Conservation (phyloP, 192 early-diverging fungal species). For the Geosiphon pyriformis region DNA sequence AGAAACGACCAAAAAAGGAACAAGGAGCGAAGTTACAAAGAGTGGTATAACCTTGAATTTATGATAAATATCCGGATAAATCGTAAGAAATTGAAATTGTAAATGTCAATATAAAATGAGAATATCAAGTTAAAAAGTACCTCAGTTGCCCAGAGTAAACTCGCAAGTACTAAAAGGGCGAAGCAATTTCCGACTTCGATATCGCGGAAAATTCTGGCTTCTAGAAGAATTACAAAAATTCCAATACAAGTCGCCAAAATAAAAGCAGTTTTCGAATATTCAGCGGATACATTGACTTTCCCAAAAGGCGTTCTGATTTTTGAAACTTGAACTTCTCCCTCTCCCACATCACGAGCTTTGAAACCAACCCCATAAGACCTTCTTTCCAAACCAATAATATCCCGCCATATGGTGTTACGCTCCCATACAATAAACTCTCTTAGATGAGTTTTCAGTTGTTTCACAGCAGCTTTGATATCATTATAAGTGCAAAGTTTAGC, state of each 20-base stretch:
- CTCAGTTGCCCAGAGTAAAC: constrained; percentile 91
- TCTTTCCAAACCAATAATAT: constrained; percentile 90
- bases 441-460: constrained; percentile 73
- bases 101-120: not conserved
- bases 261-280: constrained; percentile 39
- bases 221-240: constrained; percentile 56
- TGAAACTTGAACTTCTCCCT: constrained; percentile 20
- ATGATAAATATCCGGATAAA: not conserved
- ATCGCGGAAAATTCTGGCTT: constrained; percentile 53
- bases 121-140: constrained; percentile 30
- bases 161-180: constrained; percentile 86
- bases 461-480: constrained; percentile 57
- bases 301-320: constrained; percentile 47
- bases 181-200: constrained; percentile 85
- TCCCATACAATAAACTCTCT: constrained; percentile 93
- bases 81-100: constrained; percentile 5
- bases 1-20: constrained; percentile 81
- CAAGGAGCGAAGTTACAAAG: constrained; percentile 83
- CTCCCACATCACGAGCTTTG: constrained; percentile 19
- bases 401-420: constrained; percentile 95
- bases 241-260: constrained; percentile 45
- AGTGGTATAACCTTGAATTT: constrained; percentile 72
- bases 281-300: constrained; percentile 38
- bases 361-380: constrained; percentile 71
- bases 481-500: constrained; percentile 56